Percentiles rank a stretch among this genome's conserved stretches.
phyloP scores from a whole-genome alignment of 2,329 filamentous ascomycete species.

The Colletotrichum godetiae region DNA sequence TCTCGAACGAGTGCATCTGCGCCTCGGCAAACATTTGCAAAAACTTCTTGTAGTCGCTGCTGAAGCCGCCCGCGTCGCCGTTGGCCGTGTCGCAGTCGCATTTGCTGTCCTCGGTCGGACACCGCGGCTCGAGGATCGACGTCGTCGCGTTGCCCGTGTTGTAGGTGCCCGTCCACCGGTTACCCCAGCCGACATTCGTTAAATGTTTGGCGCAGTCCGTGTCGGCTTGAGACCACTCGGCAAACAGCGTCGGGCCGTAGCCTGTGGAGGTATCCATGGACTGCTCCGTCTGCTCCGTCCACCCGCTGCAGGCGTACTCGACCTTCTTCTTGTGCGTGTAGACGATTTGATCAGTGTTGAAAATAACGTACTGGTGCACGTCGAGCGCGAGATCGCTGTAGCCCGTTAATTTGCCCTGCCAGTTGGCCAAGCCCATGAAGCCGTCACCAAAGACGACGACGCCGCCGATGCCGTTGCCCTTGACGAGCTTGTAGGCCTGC shows the following conservation, averaged over 20 bases:
- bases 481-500: conserved; percentile 77
- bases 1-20: conserved; percentile 95
- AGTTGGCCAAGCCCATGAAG: conserved; percentile 90
- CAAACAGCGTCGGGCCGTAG: conserved; percentile 93
- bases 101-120: conserved; percentile 72
- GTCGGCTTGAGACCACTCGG: conserved; percentile 97
- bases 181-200: conserved; percentile 90
- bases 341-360: conserved; percentile 88
- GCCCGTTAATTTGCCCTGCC: conserved; percentile 84
- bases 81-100: conserved; percentile 85
- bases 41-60: conserved; percentile 82
- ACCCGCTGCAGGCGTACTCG: conserved; percentile 86
- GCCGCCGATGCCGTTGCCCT: conserved; percentile 79
- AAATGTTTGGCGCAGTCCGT: conserved; percentile 91
- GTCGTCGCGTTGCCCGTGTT: conserved; percentile 72
- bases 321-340: conserved; percentile 87
- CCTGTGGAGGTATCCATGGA: conserved; percentile 81
- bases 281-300: conserved; percentile 81
- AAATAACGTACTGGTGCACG: conserved; percentile 98
- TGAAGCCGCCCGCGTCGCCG: conserved; percentile 75
- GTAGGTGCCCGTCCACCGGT: conserved; percentile 91
- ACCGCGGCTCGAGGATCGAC: conserved; percentile 76
- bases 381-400: conserved; percentile 86
- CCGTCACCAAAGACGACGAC: conserved; percentile 91
- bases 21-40: conserved; percentile 91